Percentiles rank a stretch among this genome's conserved stretches.
Evolutionary conservation across 75 land plant genomes (phyloP).

Genomic region (Pinus taeda): DNA sequence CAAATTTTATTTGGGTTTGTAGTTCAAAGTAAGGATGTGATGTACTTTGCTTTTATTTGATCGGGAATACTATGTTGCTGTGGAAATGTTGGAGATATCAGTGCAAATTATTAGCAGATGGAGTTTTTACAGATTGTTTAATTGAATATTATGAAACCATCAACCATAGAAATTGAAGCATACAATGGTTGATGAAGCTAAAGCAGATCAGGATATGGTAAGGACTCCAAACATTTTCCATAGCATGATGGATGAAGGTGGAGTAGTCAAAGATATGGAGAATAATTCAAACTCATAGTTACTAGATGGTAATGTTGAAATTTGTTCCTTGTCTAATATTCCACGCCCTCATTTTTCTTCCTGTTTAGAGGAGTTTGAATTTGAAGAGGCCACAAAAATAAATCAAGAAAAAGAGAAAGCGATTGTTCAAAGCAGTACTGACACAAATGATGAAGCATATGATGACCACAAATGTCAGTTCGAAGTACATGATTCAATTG

Average conservation of each 20-base stretch:
- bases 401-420: neutral
- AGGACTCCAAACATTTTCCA: neutral
- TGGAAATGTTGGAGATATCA: too few relatives aligned
- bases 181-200: slow-evolving; percentile 3
- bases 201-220: neutral
- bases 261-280: neutral
- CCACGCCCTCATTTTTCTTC: neutral
- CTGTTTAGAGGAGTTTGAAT: neutral
- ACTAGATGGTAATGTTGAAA: neutral
- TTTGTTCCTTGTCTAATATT: neutral
- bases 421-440: neutral
- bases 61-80: too few relatives aligned
- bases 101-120: too few relatives aligned
- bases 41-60: too few relatives aligned
- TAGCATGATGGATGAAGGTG: neutral
- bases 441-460: neutral
- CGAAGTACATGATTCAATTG: neutral
- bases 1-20: too few relatives aligned
- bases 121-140: too few relatives aligned
- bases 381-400: neutral
- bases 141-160: too few relatives aligned
- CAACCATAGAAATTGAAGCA: neutral
- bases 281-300: neutral
- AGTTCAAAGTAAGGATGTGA: too few relatives aligned
- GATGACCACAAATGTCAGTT: neutral